Evolutionary conservation across 176 grass and related monocot species (phyloP), one percentile per base, ranked within the genome.

Genomic region (Cenchrus fungigraminus): DNA sequence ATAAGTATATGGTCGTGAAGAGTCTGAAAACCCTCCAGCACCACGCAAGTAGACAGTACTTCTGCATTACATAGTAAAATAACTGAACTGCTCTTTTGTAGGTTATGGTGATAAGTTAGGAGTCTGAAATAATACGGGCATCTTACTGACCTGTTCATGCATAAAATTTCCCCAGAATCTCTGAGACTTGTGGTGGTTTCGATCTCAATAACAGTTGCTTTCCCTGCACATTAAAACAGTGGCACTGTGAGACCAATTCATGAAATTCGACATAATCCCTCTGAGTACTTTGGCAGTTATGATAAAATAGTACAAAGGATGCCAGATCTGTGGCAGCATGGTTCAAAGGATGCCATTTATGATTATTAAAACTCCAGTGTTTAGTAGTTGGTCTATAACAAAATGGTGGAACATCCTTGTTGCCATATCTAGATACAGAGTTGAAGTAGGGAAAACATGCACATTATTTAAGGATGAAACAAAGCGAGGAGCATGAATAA

Each of bases 1-100:
- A 86, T 95, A 92, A 19, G 93, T 87, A 79, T 89, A 95, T 25
- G 87, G 93, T 6, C 7, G 66, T 65, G 93, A 89, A 66, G 91
- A 85, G 40, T 95, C 92, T 57, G 96, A 95, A 89, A 98, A 98
- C n/a, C 93, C 96, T 87, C 96, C 96, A 81, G 91, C 89, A 84
- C 89, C 93, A 73, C 91, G 93, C 51, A 98, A 83, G 83, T 87
- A 98, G 51, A 98, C 68, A 71, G 91, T 90, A 82, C 91, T 98
- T 89, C 96, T 98, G 83, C 71, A 68, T 69, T 51, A 52, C 49
- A 40, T 22, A 90, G 57, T 74, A 86, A 86, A 81, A 82, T 47
- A 85, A 89, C 9, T 75, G 3, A 5, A 52, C 29, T 31, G 15
- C 17, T 71, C 51, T 62, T 78, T 57, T 69, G 12, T n/a, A 82